Evolutionary conservation across 176 grass and related monocot species (phyloP), one percentile per base, ranked within the genome.

Genomic region (Rhynchospora tenuis): DNA sequence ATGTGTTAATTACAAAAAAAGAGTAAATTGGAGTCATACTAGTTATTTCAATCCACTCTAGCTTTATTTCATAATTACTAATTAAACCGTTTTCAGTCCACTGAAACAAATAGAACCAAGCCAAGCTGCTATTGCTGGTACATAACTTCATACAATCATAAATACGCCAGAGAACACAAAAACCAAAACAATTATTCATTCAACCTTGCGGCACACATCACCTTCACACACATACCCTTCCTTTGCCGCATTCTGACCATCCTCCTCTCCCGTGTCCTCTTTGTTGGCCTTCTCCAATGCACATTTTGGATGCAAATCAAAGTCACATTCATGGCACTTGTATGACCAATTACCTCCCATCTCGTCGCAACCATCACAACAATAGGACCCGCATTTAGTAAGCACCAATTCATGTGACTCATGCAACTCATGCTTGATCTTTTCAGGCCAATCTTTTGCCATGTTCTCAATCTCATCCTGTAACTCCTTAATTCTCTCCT

Each of bases 401-500:
- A 94, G 86, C 26, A 88, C 67, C 13, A 98, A 89, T 23, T 98
- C 95, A 42, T 98, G 92, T 72, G 83, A 75, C 7, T 78, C 87
- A n/a, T 97, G 90, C 28, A 94, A 86, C 65, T 82, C 55, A 55
- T 94, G 92, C 84, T 94, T 93, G 72, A 93, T 10, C 84, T 90
- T 93, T 78, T 91, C 87, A 82, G 92, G 90, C 92, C 87, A 94
- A 59, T 44, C 67, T 59, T 98, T 90, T 0, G 85, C 92, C 84
- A 85, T 88, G 45, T 94, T 88, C 10, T 92, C 89, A 3, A 75
- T 45, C 58, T 86, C 79, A 28, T 81, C 50, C 89, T 91, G 66
- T 20, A 93, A 84, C 79, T 91, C 91, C 33, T 86, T 51, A 11
- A 90, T 29, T 58, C 86, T 91, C 45, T 98, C 93, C 24, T 90